Evolutionary conservation across 352 stramenopile genomes (phyloP), one percentile per base, ranked within the genome.

Genomic region (Phytophthora hybrid): DNA sequence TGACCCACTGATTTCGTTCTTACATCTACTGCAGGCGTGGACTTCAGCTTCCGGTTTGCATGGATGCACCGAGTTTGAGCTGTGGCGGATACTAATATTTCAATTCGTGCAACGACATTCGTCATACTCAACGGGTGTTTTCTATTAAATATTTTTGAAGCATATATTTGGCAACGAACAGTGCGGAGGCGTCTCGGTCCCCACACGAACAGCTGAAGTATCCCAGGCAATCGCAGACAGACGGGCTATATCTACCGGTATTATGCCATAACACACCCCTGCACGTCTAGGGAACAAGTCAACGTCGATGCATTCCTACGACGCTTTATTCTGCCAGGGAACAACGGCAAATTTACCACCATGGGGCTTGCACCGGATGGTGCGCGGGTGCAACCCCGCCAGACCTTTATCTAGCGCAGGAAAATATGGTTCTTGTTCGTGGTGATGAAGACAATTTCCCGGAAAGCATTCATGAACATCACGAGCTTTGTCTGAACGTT

Each of bases 11-110:
- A n/a, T 16, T 52, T 8, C 8, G 18, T 47, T 34, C 1, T 59
- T 44, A 3, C 31, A 14, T 37, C 46, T 46, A 21, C n/a, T 54
- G 14, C 26, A 76, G 69, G 69, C 34, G 69, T 68, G 21, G 69
- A 69, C 29, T 76, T 69, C 52, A 73, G 47, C 31, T 76, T 76
- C 26, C n/a, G 54, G 13, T 76, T 69, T 32, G 32, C 39, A 8
- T 76, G 57, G 69, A 66, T 73, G 10, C 13, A 41, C 32, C 49
- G 1, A 39, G 23, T 44, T 44, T 44, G 10, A 44, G 11, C 11
- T 44, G 18, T 44, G 14, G 29, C 5, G 29, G 29, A 31, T 1
- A 8, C 29, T 31, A 41, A 41, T 41, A 41, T 14, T 41, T 14
- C 34, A 41, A 41, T 41, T 41, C 34, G 34, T 13, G 32, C 32